Evolutionary conservation across 2,329 filamentous ascomycete species (phyloP), one percentile per base, ranked within the genome.

Genomic region (Ascochyta fabae): DNA sequence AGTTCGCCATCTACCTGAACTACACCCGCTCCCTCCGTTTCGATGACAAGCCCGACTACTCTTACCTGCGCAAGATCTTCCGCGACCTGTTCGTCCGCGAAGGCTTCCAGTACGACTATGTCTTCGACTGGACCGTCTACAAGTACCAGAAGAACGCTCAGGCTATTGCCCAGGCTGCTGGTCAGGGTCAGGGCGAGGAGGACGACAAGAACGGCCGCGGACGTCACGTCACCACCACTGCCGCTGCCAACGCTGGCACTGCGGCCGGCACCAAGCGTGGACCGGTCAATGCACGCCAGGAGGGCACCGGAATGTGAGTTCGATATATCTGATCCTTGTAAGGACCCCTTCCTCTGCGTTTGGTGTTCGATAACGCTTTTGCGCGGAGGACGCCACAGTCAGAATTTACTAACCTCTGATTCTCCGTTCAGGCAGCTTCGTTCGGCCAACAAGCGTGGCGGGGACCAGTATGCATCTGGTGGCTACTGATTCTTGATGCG

Each of bases 61-160:
- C 92, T 66, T 99, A 99, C 81, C 90, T 99, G 55, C 92, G 95
- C 80, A 98, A 98, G 89, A 98, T 99, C 81, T 99, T 99, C 91
- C 93, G 95, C 62, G 95, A 99, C 76, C 88, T 99, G 58, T 99
- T 99, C 74, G 95, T 99, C 67, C 92, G 95, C 61, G 95, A 98
- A 80, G 95, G 94, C 53, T 99, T 98, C 88, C 95, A 99, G 83
- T 98, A 99, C 79, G 95, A 99, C 80, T 98, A 99, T 71, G 95
- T 99, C 70, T 99, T 99, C 73, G 95, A 99, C 82, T 99, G 95
- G 95, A 99, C 95, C 58, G 95, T 98, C 72, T 98, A 97, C 87
- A 98, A 98, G 84, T 97, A 98, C 84, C 93, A 97, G 86, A 97
- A 97, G 88, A 98, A 97, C 71, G 93, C 93, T 51, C 91, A 96